phyloP scores from a whole-genome alignment of 345 rosid species.

The Eucalyptus cloeziana region DNA sequence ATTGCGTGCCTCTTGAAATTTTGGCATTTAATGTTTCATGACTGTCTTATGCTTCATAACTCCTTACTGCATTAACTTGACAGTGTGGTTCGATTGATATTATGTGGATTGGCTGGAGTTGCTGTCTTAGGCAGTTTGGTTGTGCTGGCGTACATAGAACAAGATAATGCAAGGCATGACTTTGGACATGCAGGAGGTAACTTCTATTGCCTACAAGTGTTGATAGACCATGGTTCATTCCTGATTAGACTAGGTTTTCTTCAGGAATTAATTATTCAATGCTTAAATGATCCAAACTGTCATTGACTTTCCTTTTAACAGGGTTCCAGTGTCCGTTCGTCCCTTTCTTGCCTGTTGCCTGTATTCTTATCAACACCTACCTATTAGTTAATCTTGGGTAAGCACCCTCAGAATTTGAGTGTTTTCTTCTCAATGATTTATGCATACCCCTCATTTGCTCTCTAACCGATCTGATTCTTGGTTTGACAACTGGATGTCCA shows the following conservation, averaged over 20 bases:
- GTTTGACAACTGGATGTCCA: not conserved
- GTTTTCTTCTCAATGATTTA: not conserved
- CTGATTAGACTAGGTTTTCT: not conserved
- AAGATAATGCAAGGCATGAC: constrained; percentile 80
- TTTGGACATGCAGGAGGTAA: constrained; percentile 94
- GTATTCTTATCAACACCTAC: constrained; percentile 84
- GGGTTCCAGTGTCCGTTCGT: constrained; percentile 92
- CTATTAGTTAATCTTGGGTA: constrained; percentile 85
- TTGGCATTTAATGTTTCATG: not conserved
- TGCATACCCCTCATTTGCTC: not conserved
- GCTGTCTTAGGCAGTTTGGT: constrained; percentile 58
- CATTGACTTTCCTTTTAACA: constrained; percentile 1
- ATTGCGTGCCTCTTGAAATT: not conserved
- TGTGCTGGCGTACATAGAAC: constrained; percentile 61
- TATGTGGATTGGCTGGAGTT: constrained; percentile 67
- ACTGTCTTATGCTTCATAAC: not conserved
- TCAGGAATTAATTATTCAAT: not conserved
- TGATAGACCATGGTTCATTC: not conserved
- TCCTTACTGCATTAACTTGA: not conserved
- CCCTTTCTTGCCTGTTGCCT: constrained; percentile 73
- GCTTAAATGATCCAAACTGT: not conserved
- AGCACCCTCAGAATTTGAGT: constrained; percentile 2
- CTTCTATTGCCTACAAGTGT: not conserved
- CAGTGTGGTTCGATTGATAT: constrained; percentile 43
- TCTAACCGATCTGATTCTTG: not conserved